Base-by-base conservation (phyloP, 2,329 filamentous ascomycete genomes). In the Aspergillus floridensis region DNA sequence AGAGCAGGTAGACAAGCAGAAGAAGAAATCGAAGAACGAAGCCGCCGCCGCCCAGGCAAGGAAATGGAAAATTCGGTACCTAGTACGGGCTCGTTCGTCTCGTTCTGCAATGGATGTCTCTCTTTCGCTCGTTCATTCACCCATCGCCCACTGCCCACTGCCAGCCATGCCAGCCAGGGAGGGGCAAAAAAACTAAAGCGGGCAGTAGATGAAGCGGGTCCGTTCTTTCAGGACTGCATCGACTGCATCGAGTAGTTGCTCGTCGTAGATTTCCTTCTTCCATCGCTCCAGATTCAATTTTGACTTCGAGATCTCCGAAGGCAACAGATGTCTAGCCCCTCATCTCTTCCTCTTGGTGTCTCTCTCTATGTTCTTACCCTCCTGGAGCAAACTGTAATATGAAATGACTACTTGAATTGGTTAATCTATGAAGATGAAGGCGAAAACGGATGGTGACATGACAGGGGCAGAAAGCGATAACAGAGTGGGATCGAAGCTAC, bases 21-120 rank as follows among this genome's bases (percentile, higher is more conserved):
- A 26, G 38, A 26, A 51, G 49, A 29, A 29, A 7, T 29, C 26
- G 26, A 29, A 29, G 26, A 29, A 29, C 26, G 26, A 29, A 29
- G 26, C 26, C 26, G 26, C 26, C 26, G 26, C 26, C 26, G 7
- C 32, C 38, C 19, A 41, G 47, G 46, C 38, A 48, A 60, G 44
- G 31, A 49, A 46, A 48, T 57, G 41, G 22, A 49, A 46, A 50
- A 56, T 57, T 31, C 49, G 55, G 49, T 44, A 50, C 55, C 7
- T 7, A 26, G 26, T 26, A 26, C 26, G 49, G 29, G 22, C 44
- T 49, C 31, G 53, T 56, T 48, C 29, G 14, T 12, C 38, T 44
- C 6, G 38, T 12, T 16, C 14, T 12, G 32, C 32, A 35, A 35
- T 35, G 32, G 32, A 10, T 35, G 32, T 35, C 32, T 16, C 48